Evolutionary conservation across 2,329 filamentous ascomycete species (phyloP), one percentile per base, ranked within the genome.

Genomic region (Botrytis sinoallii): DNA sequence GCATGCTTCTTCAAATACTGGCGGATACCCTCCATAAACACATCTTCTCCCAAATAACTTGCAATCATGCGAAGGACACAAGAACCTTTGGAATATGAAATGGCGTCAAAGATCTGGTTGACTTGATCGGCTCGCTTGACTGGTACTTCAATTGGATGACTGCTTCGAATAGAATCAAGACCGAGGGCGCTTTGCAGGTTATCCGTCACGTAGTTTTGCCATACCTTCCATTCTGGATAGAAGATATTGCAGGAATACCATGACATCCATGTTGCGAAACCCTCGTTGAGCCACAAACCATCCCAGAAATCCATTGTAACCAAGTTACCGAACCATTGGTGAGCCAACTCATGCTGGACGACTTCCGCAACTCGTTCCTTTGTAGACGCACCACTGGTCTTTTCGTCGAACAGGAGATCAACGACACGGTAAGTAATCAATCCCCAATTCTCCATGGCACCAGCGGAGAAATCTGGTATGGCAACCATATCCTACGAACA

Each of bases 301-400:
- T 98, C 94, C 95, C 95, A 98, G 87, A 97, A 98, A 83, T 97
- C 94, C 94, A 98, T 98, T 71, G 95, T 98, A 42, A 98, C 95
- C 71, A 98, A 85, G 84, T 98, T 98, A 76, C 95, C 95, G 81
- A 98, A 98, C 95, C 95, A 98, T 84, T 98, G 95, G 84, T 98
- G 95, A 59, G 95, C 95, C 81, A 98, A 86, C 83, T 98, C 95
- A 85, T 98, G 95, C 86, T 98, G 95, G 42, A 98, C 95, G 59
- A 96, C 94, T 83, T 98, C 95, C 70, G 95, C 95, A 72, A 98
- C 93, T 57, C 95, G 91, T 85, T 98, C 93, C 85, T 97, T 98
- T 75, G 91, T 93, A 55, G 92, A 91, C 32, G 95, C 95, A 80
- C 94, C 93, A 79, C 93, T 96, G 4, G 89, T 92, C 87, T 97